Base-by-base conservation (phyloP, 148 eudicot species). In the Bassia scoparia region DNA sequence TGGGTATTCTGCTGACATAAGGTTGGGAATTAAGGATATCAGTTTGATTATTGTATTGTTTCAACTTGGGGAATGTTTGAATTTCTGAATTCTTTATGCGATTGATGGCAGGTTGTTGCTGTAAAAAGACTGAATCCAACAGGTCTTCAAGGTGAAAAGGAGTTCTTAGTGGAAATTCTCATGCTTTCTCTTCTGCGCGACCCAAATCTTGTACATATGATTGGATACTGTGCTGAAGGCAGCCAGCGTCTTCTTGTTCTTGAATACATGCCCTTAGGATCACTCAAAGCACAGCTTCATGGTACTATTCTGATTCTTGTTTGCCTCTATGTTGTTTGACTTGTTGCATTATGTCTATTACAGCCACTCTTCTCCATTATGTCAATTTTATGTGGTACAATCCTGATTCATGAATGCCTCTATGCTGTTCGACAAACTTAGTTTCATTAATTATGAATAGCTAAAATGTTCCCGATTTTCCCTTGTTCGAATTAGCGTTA, bases 141-240 rank as follows among this genome's bases (percentile, higher is more conserved):
- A 31, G 94, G 90, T 63, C 54, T 76, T 75, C 94, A 89, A 82
- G 93, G 90, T 37, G 90, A 82, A 34, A 87, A 84, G 67, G 90
- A 87, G 77, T 87, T 89, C 64, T 60, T 87, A 16, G 88, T 87
- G 68, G 91, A 89, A 77, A 74, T 89, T 77, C 83, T 83, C 72
- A 89, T 87, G 89, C 87, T 87, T 23, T 83, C 89, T 71, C 88
- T 84, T 74, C 46, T 86, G 30, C 78, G 83, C 33, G 91, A 89
- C 79, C 84, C 88, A 43, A 89, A 89, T 70, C 89, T 89, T 26
- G 88, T 89, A 59, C 76, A 81, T 72, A 58, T 89, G 76, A 79
- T 87, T 49, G 94, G 94, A 55, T 87, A 85, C 37, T 89, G 94
- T 67, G 81, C 88, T 62, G 90, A 87, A 76, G 94, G 90, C 61